Percentiles rank a stretch among this genome's conserved stretches.
phyloP scores from a whole-genome alignment of 345 rosid genomes.

The Eucalyptus sp. region DNA sequence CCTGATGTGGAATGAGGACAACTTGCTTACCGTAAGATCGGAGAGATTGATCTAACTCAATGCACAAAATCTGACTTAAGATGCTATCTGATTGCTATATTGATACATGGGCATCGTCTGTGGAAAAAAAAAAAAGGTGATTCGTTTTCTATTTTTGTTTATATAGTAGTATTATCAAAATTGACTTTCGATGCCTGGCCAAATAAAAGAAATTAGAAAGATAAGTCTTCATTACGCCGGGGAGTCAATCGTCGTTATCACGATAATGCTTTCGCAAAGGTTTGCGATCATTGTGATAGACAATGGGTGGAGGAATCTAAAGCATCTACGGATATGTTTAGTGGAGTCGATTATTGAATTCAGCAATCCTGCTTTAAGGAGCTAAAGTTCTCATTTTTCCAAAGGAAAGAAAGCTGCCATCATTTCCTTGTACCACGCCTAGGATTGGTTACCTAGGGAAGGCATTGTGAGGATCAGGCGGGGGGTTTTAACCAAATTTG shows the following conservation, averaged over 20 bases:
- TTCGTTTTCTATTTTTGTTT: not conserved
- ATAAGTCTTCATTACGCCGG: not conserved
- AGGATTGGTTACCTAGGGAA: too few species aligned
- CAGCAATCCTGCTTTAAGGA: not conserved
- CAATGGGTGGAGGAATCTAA: not conserved
- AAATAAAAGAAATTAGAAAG: not conserved
- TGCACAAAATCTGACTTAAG: not conserved
- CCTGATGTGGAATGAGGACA: not conserved
- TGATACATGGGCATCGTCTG: not conserved
- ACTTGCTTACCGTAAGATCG: not conserved
- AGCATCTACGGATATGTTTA: not conserved
- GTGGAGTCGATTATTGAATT: not conserved
- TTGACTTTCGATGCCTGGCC: not conserved
- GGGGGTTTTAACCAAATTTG: too few species aligned
- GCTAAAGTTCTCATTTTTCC: not conserved
- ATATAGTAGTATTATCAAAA: not conserved
- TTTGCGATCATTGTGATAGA: not conserved
- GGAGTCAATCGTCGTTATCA: not conserved
- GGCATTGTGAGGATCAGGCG: too few species aligned
- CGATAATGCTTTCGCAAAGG: not conserved
- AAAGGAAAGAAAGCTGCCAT: not conserved
- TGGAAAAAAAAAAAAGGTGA: not conserved
- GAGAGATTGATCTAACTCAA: not conserved
- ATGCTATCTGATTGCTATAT: not conserved
- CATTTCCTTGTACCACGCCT: too few species aligned